Base-by-base conservation (phyloP, 805 yeast genomes). In the Starmerella powellii region DNA sequence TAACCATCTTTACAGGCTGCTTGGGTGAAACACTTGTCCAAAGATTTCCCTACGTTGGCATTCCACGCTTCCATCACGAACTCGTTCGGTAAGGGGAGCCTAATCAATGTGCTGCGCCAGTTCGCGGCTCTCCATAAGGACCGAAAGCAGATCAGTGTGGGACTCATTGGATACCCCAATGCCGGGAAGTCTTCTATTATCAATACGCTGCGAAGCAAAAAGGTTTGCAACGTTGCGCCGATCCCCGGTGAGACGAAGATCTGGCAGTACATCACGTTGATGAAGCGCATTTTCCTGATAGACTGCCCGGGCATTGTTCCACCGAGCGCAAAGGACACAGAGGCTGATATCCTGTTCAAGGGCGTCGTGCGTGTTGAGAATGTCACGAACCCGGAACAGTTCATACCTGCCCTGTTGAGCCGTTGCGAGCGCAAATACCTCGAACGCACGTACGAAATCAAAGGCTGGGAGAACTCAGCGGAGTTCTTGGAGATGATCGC, bases 291-390 rank as follows among this genome's bases (percentile, higher is more conserved):
- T 40, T 88, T 87, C 64, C 68, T 88, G 56, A 91, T 88, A 56
- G 98, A 88, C 65, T 91, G 98, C 70, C 98, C 98, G 2, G 98
- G 98, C 65, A 88, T 88, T 58, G 98, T 88, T 17, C 98, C 98
- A 8, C 98, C 98, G 21, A 81, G 93, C 15, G 60, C 77, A 23
- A 85, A 78, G 56, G 98, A 91, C 61, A 64, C 88, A 1, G 94
- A 85, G 60, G 77, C 94, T 21, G 97, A 88, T 62, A 85, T 88
- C 56, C 63, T 88, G 51, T 83, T 88, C 65, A 76, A 95, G 63
- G 98, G 98, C 60, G 98, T 91, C 16, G 98, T 88, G 2, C 80
- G 98, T 67, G 95, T 88, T n/a, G 98, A 88, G 61, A 94, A 88
- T 58, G 97, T 91, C 37, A 74, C 93, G 0, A 70, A 83, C 57